These are phyloP conservation scores for Nicotiana noctiflora DNA, from an alignment of 257 asterid species.

Conservation along the genomic window DNA sequence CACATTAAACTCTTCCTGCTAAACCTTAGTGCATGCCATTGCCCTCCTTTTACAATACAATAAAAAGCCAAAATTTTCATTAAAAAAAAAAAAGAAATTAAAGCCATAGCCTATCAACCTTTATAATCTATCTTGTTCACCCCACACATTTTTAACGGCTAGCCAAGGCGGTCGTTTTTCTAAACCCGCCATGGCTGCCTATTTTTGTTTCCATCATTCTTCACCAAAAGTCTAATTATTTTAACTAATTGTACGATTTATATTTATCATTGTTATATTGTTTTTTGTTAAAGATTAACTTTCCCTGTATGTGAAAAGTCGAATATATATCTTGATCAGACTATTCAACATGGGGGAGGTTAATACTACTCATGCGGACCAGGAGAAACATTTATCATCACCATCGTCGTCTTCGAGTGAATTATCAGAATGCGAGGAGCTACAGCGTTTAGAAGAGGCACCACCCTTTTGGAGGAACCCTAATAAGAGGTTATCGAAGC, in stretches of 20 bases:
- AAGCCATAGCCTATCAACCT: neutral
- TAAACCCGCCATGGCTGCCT: constrained; percentile 45
- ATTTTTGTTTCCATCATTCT: neutral
- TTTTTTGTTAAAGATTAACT: neutral
- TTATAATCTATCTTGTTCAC: neutral
- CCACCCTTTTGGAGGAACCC: constrained; percentile 70
- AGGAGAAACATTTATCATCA: neutral
- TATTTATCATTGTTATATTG: neutral
- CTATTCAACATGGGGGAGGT: neutral
- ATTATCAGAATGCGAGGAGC: constrained; percentile 47
- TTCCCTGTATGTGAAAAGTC: neutral
- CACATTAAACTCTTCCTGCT: constrained; percentile 28
- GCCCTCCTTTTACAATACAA: constrained; percentile 6
- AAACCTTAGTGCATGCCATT: constrained; percentile 15
- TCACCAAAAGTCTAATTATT: neutral
- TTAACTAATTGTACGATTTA: neutral
- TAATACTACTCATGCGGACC: neutral
- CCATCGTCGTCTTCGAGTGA: constrained; percentile 24
- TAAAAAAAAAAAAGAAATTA: neutral
- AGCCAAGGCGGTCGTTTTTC: constrained; percentile 47
- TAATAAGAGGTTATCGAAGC: constrained; percentile 46
- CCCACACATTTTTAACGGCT: constrained; percentile 18
- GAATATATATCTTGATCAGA: neutral
- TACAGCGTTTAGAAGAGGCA: constrained; percentile 54
- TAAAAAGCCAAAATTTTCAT: constrained; percentile 11